Conservation (phyloP, 768 basidiomycete species). For the Phylloporus sp. region DNA sequence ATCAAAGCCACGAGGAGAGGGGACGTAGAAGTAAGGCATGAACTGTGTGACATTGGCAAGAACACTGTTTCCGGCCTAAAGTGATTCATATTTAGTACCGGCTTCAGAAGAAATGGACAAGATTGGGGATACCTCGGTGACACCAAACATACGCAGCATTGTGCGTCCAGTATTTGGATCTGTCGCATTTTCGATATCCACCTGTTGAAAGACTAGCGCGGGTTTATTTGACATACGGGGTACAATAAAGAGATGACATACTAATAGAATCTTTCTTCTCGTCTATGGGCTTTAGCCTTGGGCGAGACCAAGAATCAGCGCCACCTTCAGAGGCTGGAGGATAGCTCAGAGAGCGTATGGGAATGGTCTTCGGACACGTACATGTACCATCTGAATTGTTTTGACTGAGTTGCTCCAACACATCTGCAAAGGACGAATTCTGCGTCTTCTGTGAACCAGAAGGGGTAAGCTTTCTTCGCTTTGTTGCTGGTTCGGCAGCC, state of each 20-base stretch:
- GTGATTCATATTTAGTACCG: background rate
- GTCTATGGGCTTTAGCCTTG: conserved; percentile 50
- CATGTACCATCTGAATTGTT: conserved; percentile 40
- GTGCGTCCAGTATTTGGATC: conserved; percentile 40
- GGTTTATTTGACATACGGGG: background rate
- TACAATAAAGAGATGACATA: conserved; percentile 30
- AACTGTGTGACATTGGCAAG: conserved; percentile 79
- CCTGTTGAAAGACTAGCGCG: conserved; percentile 85
- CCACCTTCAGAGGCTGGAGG: conserved; percentile 67
- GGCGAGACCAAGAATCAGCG: conserved; percentile 68
- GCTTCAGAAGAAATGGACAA: background rate
- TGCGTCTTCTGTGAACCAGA: conserved; percentile 28
- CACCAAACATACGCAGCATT: conserved; percentile 75
- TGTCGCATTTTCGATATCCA: conserved; percentile 76
- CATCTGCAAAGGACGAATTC: conserved; percentile 52
- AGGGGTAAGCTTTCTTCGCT: conserved; percentile 49
- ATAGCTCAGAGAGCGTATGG: background rate
- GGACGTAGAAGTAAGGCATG: conserved; percentile 89
- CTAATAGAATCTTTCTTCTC: conserved; percentile 63
- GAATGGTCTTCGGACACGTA: conserved; percentile 22
- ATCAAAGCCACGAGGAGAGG: conserved; percentile 79
- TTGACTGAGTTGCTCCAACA: conserved; percentile 56
- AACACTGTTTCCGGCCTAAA: conserved; percentile 81
- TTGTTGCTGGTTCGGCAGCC: conserved; percentile 39
- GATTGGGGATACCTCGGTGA: conserved; percentile 62